Conservation (phyloP, 1,284 basidiomycete genomes). For the Microbotryum violaceum region DNA sequence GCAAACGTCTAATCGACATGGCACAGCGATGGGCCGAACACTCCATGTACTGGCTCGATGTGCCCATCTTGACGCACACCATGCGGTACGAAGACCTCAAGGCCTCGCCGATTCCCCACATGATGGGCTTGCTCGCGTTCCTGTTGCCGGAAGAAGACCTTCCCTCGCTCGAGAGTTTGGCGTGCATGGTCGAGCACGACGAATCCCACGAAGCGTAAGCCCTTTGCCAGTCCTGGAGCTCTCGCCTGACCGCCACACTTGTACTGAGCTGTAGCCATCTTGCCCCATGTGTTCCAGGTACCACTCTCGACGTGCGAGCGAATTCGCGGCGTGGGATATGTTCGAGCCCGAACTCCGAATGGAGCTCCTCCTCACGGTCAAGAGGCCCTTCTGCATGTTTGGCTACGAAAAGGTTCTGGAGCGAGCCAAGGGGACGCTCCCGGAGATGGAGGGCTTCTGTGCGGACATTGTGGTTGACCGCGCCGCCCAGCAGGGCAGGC, state of each 20-base stretch:
- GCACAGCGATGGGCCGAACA: constrained; percentile 22
- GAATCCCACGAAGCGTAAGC: constrained; percentile 5
- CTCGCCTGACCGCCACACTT: background rate
- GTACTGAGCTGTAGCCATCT: background rate
- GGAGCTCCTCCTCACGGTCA: constrained; percentile 13
- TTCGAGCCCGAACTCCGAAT: constrained; percentile 10
- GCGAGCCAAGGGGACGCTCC: constrained; percentile 1
- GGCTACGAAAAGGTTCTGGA: constrained; percentile 18
- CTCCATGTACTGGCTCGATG: constrained; percentile 27
- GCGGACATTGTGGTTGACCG: background rate
- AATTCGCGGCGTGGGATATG: constrained; percentile 21
- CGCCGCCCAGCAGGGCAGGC: no score
- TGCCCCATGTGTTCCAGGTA: constrained; percentile 8
- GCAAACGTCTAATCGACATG: constrained; percentile 12
- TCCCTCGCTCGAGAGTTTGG: constrained; percentile 19
- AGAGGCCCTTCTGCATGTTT: constrained; percentile 21
- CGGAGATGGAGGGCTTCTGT: constrained; percentile 15
- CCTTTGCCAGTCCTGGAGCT: no score
- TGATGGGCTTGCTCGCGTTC: constrained; percentile 29
- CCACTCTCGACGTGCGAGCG: constrained; percentile 13
- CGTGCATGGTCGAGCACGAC: constrained; percentile 21
- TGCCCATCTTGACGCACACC: constrained; percentile 13
- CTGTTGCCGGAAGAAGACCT: constrained; percentile 24
- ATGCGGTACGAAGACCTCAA: constrained; percentile 25
- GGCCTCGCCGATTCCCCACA: constrained; percentile 25